Percentiles rank a stretch among this genome's conserved stretches.
phyloP scores from a whole-genome alignment of 2,329 filamentous ascomycete species.

The Coleophoma crateriformis region DNA sequence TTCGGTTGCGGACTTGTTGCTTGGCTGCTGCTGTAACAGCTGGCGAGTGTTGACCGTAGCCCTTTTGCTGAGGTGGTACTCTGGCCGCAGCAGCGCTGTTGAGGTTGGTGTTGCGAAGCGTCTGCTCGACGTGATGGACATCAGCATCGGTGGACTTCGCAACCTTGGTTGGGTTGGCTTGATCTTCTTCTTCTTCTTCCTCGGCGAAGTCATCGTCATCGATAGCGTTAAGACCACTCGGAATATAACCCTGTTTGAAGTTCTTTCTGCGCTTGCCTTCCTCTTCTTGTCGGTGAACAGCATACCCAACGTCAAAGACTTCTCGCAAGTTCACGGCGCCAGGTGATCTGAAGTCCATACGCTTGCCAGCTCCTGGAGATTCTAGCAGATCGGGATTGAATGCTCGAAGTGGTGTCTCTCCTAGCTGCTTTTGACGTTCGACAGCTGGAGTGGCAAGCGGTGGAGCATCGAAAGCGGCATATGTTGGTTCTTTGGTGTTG shows the following conservation, averaged over 20 bases:
- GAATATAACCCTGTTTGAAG: slow-evolving; percentile 64
- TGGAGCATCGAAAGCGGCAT: slow-evolving; percentile 62
- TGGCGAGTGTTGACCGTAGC: slow-evolving; percentile 86
- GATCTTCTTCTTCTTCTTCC: slow-evolving; percentile 51
- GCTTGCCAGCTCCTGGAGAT: slow-evolving; percentile 55
- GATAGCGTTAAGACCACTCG: slow-evolving; percentile 60
- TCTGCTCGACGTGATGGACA: slow-evolving; percentile 75
- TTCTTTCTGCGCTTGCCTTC: slow-evolving; percentile 90
- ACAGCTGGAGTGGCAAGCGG: slow-evolving; percentile 63
- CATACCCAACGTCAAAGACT: slow-evolving; percentile 97
- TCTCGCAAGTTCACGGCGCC: slow-evolving; percentile 93
- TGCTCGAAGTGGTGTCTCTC: slow-evolving; percentile 34
- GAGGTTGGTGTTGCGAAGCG: slow-evolving; percentile 79
- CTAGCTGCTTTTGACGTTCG: slow-evolving; percentile 25
- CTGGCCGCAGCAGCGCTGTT: slow-evolving; percentile 54
- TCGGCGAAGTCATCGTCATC: slow-evolving; percentile 64
- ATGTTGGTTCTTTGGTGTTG: slow-evolving; percentile 61
- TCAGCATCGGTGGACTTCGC: slow-evolving; percentile 53
- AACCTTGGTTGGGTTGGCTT: slow-evolving; percentile 55
- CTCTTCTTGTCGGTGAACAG: slow-evolving; percentile 93
- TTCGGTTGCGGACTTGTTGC: slow-evolving; percentile 67
- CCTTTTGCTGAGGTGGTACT: slow-evolving; percentile 43
- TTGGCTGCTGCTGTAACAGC: slow-evolving; percentile 78
- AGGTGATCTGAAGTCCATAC: slow-evolving; percentile 90
- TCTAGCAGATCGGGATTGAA: slow-evolving; percentile 53